These are phyloP conservation scores for Iris macrosiphon DNA, from an alignment of 106 monocot species.

Conservation along the genomic window DNA sequence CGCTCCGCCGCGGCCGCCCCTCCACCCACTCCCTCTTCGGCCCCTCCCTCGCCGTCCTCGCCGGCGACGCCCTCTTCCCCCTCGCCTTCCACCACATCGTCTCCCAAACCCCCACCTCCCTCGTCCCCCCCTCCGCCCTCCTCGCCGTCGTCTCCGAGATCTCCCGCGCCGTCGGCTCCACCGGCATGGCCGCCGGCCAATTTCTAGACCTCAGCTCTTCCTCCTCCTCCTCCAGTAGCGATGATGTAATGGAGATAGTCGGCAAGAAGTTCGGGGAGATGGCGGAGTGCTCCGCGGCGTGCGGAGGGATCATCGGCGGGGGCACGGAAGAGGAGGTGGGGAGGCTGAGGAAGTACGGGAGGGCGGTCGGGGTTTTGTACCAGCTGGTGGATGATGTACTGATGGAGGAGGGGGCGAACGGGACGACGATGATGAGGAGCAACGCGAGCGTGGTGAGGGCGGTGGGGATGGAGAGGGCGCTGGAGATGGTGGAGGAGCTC, in stretches of 20 bases:
- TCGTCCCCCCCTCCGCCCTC: constrained; percentile 27
- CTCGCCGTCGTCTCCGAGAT: constrained; percentile 56
- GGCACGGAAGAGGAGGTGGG: constrained; percentile 43
- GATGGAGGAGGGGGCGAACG: constrained; percentile 42
- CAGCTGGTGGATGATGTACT: constrained; percentile 64
- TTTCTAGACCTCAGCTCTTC: constrained; percentile 57
- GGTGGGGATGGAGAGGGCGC: constrained; percentile 51
- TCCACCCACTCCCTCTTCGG: constrained; percentile 62
- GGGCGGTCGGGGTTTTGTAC: constrained; percentile 62
- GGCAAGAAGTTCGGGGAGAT: constrained; percentile 82
- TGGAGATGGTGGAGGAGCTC: constrained; percentile 59
- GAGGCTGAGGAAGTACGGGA: constrained; percentile 57
- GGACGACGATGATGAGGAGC: constrained; percentile 54
- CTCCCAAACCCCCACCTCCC: constrained; percentile 27
- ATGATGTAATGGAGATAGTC: constrained; percentile 28
- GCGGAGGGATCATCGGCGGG: constrained; percentile 62
- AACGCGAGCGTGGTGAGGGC: constrained; percentile 57
- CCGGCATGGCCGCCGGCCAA: constrained; percentile 87
- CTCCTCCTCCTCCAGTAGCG: not conserved
- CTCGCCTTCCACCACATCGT: constrained; percentile 49
- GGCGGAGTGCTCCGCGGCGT: constrained; percentile 77
- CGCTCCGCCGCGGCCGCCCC: constrained; percentile 57
- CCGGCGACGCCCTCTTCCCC: constrained; percentile 79
- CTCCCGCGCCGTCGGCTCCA: constrained; percentile 61
- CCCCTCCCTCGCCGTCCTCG: constrained; percentile 52